Conservation (phyloP, 2,329 filamentous ascomycete genomes). For the Stachybotrys elegans region DNA sequence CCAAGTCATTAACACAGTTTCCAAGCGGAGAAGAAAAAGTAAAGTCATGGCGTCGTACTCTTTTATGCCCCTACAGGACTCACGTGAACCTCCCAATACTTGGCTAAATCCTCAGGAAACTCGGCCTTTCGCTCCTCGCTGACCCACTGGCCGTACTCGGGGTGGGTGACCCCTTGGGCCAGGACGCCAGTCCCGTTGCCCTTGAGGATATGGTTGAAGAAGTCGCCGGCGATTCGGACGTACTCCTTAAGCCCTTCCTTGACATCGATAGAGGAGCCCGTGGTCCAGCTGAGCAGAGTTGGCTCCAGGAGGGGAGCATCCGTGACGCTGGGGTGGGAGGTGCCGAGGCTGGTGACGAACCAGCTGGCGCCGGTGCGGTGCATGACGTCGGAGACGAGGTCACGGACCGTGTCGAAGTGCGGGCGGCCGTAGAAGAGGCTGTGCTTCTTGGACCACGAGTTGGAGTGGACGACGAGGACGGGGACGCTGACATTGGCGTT, state of each 20-base stretch:
- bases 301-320: slow-evolving; percentile 63
- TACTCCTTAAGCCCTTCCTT: slow-evolving; percentile 54
- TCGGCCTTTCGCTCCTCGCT: slow-evolving; percentile 24
- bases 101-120: slow-evolving; percentile 26
- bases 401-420: slow-evolving; percentile 59
- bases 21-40: background rate
- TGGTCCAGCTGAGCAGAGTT: slow-evolving; percentile 54
- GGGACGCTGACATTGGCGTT: slow-evolving; percentile 56
- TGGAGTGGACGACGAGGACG: slow-evolving; percentile 56
- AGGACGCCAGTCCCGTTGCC: slow-evolving; percentile 43
- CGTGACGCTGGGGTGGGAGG: slow-evolving; percentile 59
- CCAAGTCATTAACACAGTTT: background rate
- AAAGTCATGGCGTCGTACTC: background rate
- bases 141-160: slow-evolving; percentile 34
- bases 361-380: slow-evolving; percentile 38
- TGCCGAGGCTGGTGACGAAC: slow-evolving; percentile 51
- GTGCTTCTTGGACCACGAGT: slow-evolving; percentile 55
- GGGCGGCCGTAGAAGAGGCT: slow-evolving; percentile 57
- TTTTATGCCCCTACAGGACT: slow-evolving; percentile 14
- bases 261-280: slow-evolving; percentile 54
- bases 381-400: slow-evolving; percentile 44
- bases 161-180: slow-evolving; percentile 40
- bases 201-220: slow-evolving; percentile 42
- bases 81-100: slow-evolving; percentile 39
- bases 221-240: slow-evolving; percentile 52